phyloP scores from a whole-genome alignment of 2,329 filamentous ascomycete genomes.

The Chaetomiaceae sp. region DNA sequence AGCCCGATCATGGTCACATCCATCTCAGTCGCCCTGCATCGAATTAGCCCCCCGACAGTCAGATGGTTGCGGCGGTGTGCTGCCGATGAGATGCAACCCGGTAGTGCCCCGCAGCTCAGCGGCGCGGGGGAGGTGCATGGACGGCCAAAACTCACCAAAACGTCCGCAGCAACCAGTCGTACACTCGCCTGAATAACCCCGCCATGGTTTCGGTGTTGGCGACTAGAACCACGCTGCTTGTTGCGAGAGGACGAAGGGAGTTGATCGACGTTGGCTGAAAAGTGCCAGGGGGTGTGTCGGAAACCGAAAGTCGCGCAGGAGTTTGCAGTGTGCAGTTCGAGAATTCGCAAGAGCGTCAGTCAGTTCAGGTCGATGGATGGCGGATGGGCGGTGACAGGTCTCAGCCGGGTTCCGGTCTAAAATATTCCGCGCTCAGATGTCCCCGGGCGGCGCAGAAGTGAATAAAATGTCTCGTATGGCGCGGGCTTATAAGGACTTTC shows the following conservation, averaged over 20 bases:
- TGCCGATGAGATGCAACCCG: constrained; percentile 24
- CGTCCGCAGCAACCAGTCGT: constrained; percentile 96
- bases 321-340: not conserved
- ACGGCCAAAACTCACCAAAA: constrained; percentile 74
- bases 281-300: not conserved
- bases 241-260: not conserved
- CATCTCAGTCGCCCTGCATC: constrained; percentile 90
- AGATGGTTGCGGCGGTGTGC: constrained; percentile 1
- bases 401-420: constrained; percentile 30
- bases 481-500: constrained; percentile 11
- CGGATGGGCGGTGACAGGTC: constrained; percentile 23
- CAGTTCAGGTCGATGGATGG: not conserved
- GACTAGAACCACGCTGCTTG: constrained; percentile 18
- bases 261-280: constrained; percentile 8
- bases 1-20: constrained; percentile 98
- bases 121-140: constrained; percentile 17
- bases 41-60: constrained; percentile 14
- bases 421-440: constrained; percentile 36
- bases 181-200: constrained; percentile 86
- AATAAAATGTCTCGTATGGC: constrained; percentile 43
- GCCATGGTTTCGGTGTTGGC: constrained; percentile 57
- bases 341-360: not conserved
- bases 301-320: constrained; percentile 5
- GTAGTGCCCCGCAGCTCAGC: constrained; percentile 27
- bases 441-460: constrained; percentile 25